Evolutionary conservation across 768 basidiomycete species (phyloP).

Genomic region (Nidularia sp.): DNA sequence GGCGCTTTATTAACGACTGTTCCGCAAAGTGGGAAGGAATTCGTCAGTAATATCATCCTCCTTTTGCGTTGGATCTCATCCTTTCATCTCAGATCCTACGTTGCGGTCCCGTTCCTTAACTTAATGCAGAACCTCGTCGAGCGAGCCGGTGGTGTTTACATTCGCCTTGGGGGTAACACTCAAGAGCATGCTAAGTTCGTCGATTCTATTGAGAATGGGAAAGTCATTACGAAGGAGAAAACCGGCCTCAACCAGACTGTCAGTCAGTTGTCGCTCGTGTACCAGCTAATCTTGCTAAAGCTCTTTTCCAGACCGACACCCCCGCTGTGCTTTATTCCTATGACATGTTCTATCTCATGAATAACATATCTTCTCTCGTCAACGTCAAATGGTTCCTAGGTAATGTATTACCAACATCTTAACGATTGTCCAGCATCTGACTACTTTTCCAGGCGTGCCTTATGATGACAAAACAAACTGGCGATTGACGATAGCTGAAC

Average conservation of each 20-base stretch:
- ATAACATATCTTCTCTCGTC: constrained; percentile 56
- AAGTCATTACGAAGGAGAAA: constrained; percentile 47
- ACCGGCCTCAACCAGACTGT: constrained; percentile 8
- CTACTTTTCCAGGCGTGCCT: background rate
- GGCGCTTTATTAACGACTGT: background rate
- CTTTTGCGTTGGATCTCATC: background rate
- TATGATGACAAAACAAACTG: background rate
- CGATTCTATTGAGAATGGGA: constrained; percentile 40
- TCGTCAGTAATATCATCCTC: background rate
- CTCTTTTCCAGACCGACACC: constrained; percentile 51
- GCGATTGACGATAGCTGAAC: background rate
- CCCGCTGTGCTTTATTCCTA: constrained; percentile 61
- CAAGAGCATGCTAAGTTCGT: constrained; percentile 64
- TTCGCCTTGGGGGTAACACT: constrained; percentile 80
- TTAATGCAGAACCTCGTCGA: constrained; percentile 68
- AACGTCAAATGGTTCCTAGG: constrained; percentile 58
- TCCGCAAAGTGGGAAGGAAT: background rate
- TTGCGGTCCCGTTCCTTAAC: constrained; percentile 72
- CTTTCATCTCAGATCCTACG: constrained; percentile 25
- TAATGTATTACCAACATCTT: background rate
- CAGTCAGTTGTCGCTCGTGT: background rate
- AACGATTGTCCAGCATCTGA: background rate
- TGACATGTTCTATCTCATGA: constrained; percentile 65
- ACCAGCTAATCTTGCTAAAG: background rate
- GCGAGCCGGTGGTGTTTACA: constrained; percentile 54